These are phyloP conservation scores for Zea luxurians DNA, from an alignment of 176 grass and related monocot species.

Conservation along the genomic window DNA sequence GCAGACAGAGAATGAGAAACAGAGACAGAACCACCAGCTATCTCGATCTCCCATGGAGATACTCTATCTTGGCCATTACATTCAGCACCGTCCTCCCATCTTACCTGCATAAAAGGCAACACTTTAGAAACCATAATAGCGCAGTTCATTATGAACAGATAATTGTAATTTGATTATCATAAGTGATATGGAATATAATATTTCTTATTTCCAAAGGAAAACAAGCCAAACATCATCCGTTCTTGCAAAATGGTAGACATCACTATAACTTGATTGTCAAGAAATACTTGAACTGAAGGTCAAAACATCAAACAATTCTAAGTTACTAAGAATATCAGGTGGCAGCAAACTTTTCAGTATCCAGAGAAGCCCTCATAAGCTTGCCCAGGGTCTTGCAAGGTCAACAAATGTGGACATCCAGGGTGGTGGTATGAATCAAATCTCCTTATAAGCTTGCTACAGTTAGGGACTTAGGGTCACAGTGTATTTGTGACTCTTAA, in stretches of 20 bases:
- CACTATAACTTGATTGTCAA: constrained; percentile 1
- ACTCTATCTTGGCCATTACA: constrained; percentile 62
- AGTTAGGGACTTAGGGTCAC: not conserved
- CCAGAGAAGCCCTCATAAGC: not conserved
- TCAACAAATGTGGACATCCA: not conserved
- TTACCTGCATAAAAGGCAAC: constrained; percentile 54
- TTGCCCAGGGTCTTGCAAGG: not conserved
- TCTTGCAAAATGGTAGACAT: not conserved
- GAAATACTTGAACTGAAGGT: not conserved
- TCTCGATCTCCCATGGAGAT: constrained; percentile 93
- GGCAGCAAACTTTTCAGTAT: not conserved
- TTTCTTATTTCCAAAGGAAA: constrained; percentile 10
- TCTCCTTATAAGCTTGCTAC: not conserved
- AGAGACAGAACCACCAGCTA: constrained; percentile 55
- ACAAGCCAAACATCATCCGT: not conserved
- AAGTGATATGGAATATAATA: constrained; percentile 19
- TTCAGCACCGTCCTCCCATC: constrained; percentile 69
- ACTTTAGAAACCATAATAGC: constrained; percentile 10
- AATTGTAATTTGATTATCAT: constrained; percentile 6
- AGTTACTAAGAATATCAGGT: not conserved
- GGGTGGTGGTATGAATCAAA: not conserved
- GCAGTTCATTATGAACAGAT: constrained; percentile 29
- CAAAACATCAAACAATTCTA: constrained; percentile 5
- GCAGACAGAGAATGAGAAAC: constrained; percentile 47
- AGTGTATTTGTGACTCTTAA: not conserved